A percentile compares a stretch with the other conserved stretches of the same genome.
Evolutionary conservation across 1,284 basidiomycete species (phyloP).

Genomic region (Leccinum pachyderme): DNA sequence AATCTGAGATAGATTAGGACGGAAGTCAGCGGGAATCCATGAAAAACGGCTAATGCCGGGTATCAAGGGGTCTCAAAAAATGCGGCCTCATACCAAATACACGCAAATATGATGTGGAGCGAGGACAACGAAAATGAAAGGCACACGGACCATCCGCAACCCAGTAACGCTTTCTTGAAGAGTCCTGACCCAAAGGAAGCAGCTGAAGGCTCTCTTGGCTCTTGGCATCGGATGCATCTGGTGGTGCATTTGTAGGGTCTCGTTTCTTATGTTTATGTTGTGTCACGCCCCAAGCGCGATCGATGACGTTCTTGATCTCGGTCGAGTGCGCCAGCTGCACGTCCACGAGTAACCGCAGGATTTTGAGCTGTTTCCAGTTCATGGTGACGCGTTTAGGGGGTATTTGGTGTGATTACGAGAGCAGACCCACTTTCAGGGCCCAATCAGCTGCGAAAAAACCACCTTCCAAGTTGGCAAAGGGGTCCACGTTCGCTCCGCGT

Average conservation of each 20-base stretch:
- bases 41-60: conserved; percentile 39
- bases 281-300: conserved; percentile 79
- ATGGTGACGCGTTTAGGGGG: conserved; percentile 34
- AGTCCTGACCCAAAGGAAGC: conserved; percentile 71
- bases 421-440: conserved; percentile 67
- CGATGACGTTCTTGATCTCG: conserved; percentile 68
- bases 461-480: conserved; percentile 57
- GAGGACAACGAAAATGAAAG: conserved; percentile 36
- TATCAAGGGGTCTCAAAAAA: conserved; percentile 38
- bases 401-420: conserved; percentile 24
- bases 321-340: conserved; percentile 66
- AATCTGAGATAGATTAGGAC: conserved; percentile 52
- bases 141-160: conserved; percentile 75
- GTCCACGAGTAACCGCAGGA: conserved; percentile 77
- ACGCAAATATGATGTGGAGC: conserved; percentile 57
- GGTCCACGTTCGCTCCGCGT: conserved; percentile 62
- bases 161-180: conserved; percentile 73
- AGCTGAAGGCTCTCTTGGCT: conserved; percentile 63
- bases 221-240: conserved; percentile 54
- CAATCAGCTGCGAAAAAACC: conserved; percentile 74
- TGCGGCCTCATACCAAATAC: conserved; percentile 57
- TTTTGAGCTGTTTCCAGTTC: conserved; percentile 57
- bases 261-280: conserved; percentile 81
- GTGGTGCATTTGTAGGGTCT: conserved; percentile 51
- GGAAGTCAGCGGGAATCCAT: conserved; percentile 36